Conservation (phyloP, 176 grass and related monocot genomes). For the Phoenix roebelenii region DNA sequence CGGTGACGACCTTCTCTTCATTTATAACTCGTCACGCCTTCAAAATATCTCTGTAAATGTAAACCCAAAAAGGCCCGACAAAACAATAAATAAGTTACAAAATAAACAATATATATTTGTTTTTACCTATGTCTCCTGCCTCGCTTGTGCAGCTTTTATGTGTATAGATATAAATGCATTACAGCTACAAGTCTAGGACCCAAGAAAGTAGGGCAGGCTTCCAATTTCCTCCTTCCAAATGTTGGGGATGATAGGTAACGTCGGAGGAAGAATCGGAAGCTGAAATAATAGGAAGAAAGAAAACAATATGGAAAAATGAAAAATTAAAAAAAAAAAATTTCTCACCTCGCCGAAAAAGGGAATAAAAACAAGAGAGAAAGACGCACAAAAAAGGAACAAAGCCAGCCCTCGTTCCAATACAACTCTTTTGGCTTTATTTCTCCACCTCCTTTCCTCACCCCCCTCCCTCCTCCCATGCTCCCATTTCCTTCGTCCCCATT, state of each 20-base stretch:
- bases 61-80: too few species aligned
- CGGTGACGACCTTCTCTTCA: too few species aligned
- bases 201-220: not conserved
- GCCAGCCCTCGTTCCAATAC: constrained; percentile 1
- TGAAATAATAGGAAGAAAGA: not conserved
- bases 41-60: too few species aligned
- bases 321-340: too few species aligned
- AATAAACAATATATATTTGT: too few species aligned
- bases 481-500: constrained; percentile 17
- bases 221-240: constrained; percentile 11
- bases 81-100: too few species aligned
- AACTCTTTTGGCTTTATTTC: constrained; percentile 12
- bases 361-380: constrained; percentile 11
- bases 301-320: not conserved
- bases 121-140: too few species aligned
- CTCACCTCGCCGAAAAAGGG: not conserved
- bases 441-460: not conserved
- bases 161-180: too few species aligned
- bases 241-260: not conserved
- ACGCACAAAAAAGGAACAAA: not conserved
- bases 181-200: too few species aligned
- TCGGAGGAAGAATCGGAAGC: not conserved
- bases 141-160: too few species aligned
- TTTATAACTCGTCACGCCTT: too few species aligned
- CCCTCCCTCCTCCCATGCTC: constrained; percentile 8